Conservation (phyloP, 2,329 filamentous ascomycete species). For the Penicillium sp. region DNA sequence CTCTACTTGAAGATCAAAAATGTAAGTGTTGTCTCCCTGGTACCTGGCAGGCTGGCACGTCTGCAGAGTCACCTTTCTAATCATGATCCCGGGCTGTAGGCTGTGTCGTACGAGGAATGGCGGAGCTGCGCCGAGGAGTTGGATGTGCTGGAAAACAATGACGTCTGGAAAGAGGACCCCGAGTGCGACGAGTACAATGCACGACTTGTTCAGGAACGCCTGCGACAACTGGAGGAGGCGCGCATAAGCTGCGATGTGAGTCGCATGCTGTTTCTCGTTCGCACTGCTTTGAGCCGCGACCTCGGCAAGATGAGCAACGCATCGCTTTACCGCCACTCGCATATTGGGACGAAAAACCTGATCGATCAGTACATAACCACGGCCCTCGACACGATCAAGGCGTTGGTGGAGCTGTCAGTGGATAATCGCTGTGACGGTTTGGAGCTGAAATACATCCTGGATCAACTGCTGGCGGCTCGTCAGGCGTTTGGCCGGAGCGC, state of each 20-base stretch:
- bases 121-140: constrained; percentile 68
- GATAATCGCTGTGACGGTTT: constrained; percentile 50
- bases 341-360: constrained; percentile 78
- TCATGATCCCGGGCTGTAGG: constrained; percentile 44
- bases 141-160: constrained; percentile 73
- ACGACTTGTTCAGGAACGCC: constrained; percentile 62
- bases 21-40: constrained; percentile 45
- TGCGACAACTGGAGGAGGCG: constrained; percentile 70
- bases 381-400: constrained; percentile 67
- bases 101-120: constrained; percentile 68
- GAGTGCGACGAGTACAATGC: constrained; percentile 68
- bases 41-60: constrained; percentile 7
- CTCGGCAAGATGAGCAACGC: constrained; percentile 82
- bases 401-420: constrained; percentile 61
- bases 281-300: constrained; percentile 74
- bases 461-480: constrained; percentile 65
- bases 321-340: constrained; percentile 75
- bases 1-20: constrained; percentile 62
- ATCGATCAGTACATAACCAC: constrained; percentile 85
- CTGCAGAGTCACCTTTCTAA: constrained; percentile 14
- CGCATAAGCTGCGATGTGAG: constrained; percentile 66
- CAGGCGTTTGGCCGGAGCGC: constrained; percentile 83
- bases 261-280: constrained; percentile 73
- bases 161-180: constrained; percentile 70
- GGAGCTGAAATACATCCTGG: constrained; percentile 58